Evolutionary conservation across 2,329 filamentous ascomycete species (phyloP).

Genomic region (Metarhizium album): DNA sequence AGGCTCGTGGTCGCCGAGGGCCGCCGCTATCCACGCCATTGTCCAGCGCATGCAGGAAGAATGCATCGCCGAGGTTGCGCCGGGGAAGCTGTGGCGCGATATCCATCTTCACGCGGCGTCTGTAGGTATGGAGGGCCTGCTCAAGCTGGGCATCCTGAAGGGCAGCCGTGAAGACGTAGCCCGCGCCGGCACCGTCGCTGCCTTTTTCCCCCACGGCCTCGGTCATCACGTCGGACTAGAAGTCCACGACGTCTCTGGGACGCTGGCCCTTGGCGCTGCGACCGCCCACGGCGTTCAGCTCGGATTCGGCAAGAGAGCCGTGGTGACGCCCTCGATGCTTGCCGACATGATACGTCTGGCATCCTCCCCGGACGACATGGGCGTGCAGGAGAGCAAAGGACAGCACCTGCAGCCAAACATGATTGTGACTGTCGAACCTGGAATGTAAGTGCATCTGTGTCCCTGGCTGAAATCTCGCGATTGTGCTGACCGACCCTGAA

Average conservation of each 20-base stretch:
- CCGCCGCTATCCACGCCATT: slow-evolving; percentile 62
- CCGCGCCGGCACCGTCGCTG: slow-evolving; percentile 40
- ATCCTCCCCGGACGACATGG: slow-evolving; percentile 7
- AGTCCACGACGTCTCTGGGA: slow-evolving; percentile 47
- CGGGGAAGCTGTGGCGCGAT: slow-evolving; percentile 59
- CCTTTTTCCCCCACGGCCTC: slow-evolving; percentile 57
- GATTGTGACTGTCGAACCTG: slow-evolving; percentile 72
- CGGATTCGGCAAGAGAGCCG: slow-evolving; percentile 29
- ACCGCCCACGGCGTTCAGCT: slow-evolving; percentile 17
- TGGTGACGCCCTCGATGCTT: slow-evolving; percentile 27
- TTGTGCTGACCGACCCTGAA: neutral
- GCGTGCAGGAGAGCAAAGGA: slow-evolving; percentile 15
- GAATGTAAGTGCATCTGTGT: slow-evolving; percentile 37
- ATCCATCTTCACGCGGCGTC: slow-evolving; percentile 64
- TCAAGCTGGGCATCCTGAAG: slow-evolving; percentile 60
- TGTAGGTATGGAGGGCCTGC: slow-evolving; percentile 60
- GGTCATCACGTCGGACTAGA: slow-evolving; percentile 58
- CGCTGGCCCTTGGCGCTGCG: slow-evolving; percentile 22
- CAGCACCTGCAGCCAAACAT: slow-evolving; percentile 47
- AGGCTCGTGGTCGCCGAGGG: slow-evolving; percentile 57
- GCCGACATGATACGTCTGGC: slow-evolving; percentile 6
- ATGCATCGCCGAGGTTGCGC: slow-evolving; percentile 58
- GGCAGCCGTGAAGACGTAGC: slow-evolving; percentile 49
- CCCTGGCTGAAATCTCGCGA: neutral
- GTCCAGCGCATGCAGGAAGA: slow-evolving; percentile 73